Evolutionary conservation across 2,329 filamentous ascomycete genomes (phyloP), one percentile per base, ranked within the genome.

Genomic region (Tolypocladium inflatum): DNA sequence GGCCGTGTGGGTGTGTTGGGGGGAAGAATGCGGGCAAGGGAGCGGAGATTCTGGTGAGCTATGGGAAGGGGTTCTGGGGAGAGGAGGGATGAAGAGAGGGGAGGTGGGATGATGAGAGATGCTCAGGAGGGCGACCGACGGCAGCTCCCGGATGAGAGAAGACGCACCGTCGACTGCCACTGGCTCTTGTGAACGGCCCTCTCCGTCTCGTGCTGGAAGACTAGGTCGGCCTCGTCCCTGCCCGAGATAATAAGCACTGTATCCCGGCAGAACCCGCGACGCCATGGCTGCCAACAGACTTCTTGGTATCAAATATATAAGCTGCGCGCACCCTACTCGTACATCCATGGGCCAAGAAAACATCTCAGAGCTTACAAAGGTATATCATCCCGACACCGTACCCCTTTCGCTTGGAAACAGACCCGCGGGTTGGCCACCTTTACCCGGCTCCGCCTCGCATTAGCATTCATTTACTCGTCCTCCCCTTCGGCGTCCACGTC

Each of bases 401-500:
- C 30, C 45, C 30, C 48, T 21, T 52, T 52, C 48, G 37, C 53
- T 5, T 33, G 17, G 39, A 43, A 55, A 55, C 38, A 41, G 37
- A 52, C 48, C 48, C 5, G 48, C 30, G 13, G 48, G 30, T 21
- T 35, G 30, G 48, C 30, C 19, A 35, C 48, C 26, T 51, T 35
- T 21, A 4, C 30, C 23, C 2, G 48, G 15, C 38, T 39, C 38
- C 48, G n/a, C 19, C 48, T 37, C 48, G 48, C 48, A 15, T 21
- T 8, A 8, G n/a, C 21, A 21, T 37, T 52, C 48, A 52, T 35
- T 21, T 37, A 72, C 58, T 70, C 64, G 38, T 71, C 68, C 55
- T 73, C 71, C 19, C 71, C 71, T 56, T 71, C 70, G 4, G 70
- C 70, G 41, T 73, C 71, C 17, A 71, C 65, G 42, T 71, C 71